phyloP scores from a whole-genome alignment of 768 basidiomycete species.

The Kwoniella shandongensis region DNA sequence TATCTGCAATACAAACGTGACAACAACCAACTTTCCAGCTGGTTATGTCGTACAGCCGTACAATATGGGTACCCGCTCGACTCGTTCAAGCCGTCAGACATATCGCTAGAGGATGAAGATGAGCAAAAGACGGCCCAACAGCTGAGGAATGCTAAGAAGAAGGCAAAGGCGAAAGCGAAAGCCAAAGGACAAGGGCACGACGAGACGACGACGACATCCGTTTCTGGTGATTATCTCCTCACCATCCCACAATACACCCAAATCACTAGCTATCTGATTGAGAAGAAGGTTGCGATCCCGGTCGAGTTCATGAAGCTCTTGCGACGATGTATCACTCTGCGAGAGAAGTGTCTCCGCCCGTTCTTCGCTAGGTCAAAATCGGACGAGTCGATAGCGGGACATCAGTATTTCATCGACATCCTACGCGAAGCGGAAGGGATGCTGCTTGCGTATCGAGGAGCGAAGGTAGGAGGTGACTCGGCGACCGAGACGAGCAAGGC shows the following conservation, averaged over 20 bases:
- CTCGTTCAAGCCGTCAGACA: neutral
- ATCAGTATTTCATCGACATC: conserved; percentile 15
- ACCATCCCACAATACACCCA: neutral
- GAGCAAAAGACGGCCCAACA: neutral
- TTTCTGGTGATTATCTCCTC: conserved; percentile 7
- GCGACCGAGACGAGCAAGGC: no score
- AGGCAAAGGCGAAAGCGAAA: conserved; percentile 18
- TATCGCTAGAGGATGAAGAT: neutral
- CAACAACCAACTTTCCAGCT: conserved; percentile 5
- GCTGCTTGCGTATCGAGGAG: neutral
- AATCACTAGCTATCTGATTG: conserved; percentile 8
- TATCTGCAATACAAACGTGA: conserved; percentile 22
- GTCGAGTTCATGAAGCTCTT: conserved; percentile 19
- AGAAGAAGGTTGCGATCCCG: conserved; percentile 8
- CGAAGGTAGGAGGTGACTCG: no score
- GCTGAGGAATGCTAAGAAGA: conserved; percentile 18
- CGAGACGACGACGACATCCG: neutral
- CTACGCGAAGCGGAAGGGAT: neutral
- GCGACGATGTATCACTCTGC: conserved; percentile 15
- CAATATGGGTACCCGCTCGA: conserved; percentile 9
- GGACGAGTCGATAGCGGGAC: neutral
- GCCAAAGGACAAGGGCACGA: neutral
- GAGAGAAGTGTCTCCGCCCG: conserved; percentile 2
- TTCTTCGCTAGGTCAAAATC: conserved; percentile 5
- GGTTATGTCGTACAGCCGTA: conserved; percentile 10